Evolutionary conservation across 2,329 filamentous ascomycete genomes (phyloP).

Genomic region (Scytalidium sp.): DNA sequence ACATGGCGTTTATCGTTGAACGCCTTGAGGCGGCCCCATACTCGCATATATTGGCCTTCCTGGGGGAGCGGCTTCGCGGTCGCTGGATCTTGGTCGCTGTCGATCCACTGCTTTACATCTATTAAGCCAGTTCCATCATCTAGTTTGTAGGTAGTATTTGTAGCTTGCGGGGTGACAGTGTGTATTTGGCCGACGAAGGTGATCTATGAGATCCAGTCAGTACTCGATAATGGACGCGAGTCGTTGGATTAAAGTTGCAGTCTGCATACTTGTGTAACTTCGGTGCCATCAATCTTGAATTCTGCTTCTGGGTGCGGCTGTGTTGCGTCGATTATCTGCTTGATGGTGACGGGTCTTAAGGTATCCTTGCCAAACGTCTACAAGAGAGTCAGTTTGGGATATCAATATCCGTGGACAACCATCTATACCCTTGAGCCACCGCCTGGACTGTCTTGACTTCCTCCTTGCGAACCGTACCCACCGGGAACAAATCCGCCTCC

Average conservation of each 20-base stretch:
- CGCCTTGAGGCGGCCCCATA: constrained; percentile 79
- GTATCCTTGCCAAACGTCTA: constrained; percentile 70
- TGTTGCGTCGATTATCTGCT: constrained; percentile 83
- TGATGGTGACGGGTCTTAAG: constrained; percentile 90
- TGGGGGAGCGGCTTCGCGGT: constrained; percentile 51
- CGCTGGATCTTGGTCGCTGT: constrained; percentile 39
- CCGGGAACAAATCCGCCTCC: constrained; percentile 58
- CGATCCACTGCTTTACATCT: constrained; percentile 85
- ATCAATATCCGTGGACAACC: no score
- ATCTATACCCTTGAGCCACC: constrained; percentile 44
- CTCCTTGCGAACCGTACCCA: constrained; percentile 49
- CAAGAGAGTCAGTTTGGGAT: constrained; percentile 1
- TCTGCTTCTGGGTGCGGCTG: constrained; percentile 72
- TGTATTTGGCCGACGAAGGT: constrained; percentile 91
- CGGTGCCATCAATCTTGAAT: constrained; percentile 77
- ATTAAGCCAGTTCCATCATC: constrained; percentile 93
- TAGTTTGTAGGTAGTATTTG: constrained; percentile 87
- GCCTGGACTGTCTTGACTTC: constrained; percentile 48
- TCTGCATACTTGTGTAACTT: constrained; percentile 58
- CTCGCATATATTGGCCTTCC: constrained; percentile 76
- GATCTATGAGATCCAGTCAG: no score
- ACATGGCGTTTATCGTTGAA: constrained; percentile 84
- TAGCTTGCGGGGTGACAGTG: constrained; percentile 79
- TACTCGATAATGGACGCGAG: neutral
- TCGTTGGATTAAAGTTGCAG: neutral